Percentiles rank a stretch among this genome's conserved stretches.
phyloP scores from a whole-genome alignment of 805 yeast genomes.

The Jamesozyma piceae region DNA sequence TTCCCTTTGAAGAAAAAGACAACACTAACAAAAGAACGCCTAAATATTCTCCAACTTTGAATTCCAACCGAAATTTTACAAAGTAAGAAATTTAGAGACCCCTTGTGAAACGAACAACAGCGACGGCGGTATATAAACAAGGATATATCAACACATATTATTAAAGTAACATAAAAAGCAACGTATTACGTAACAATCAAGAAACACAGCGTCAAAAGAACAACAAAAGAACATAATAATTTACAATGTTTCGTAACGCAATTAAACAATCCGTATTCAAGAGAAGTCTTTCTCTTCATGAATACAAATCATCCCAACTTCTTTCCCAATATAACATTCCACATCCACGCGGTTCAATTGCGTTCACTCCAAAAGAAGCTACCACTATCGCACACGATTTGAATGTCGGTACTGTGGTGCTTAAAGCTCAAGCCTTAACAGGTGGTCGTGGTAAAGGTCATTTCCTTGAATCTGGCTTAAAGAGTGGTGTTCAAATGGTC shows the following conservation, averaged over 20 bases:
- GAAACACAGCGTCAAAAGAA: slow-evolving; percentile 80
- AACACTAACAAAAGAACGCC: too few relatives aligned
- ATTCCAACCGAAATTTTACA: too few relatives aligned
- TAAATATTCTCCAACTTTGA: too few relatives aligned
- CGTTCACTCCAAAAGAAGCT: slow-evolving; percentile 84
- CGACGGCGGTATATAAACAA: too few relatives aligned
- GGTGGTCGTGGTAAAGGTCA: slow-evolving; percentile 99
- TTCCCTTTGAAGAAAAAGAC: too few relatives aligned
- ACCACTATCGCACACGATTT: slow-evolving; percentile 69
- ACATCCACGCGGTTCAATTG: slow-evolving; percentile 86
- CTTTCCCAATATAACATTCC: slow-evolving; percentile 77
- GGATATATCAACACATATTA: too few relatives aligned
- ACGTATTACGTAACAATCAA: too few relatives aligned
- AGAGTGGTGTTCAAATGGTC: slow-evolving; percentile 93
- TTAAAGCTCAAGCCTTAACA: slow-evolving; percentile 97
- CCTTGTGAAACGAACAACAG: too few relatives aligned
- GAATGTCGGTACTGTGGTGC: slow-evolving; percentile 62
- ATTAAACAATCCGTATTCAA: slow-evolving; percentile 4
- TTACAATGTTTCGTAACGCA: not conserved
- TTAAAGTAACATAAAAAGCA: too few relatives aligned
- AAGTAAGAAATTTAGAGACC: too few relatives aligned
- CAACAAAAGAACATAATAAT: too few relatives aligned
- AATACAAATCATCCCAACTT: slow-evolving; percentile 87
- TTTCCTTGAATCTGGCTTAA: slow-evolving; percentile 77
- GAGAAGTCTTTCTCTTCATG: slow-evolving; percentile 86